Percentiles rank a stretch among this genome's conserved stretches.
These are phyloP conservation scores for Collybia mongolica DNA, from an alignment of 768 basidiomycete genomes.

Conservation along the genomic window DNA sequence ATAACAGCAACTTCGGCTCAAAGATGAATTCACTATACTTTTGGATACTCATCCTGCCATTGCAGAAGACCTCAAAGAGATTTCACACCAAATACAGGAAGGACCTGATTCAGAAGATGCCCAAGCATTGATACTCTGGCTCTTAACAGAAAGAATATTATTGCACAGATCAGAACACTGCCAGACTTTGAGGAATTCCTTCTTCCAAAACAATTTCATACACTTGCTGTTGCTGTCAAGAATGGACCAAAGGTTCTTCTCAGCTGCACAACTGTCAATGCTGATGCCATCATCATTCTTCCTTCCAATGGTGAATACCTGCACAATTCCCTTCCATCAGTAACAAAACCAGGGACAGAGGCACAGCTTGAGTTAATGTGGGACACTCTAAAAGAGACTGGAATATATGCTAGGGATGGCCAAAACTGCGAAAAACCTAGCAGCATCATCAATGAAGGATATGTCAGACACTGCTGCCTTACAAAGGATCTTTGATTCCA, in stretches of 20 bases:
- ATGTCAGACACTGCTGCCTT: no score
- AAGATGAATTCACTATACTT: neutral
- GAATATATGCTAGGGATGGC: no score
- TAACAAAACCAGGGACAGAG: neutral
- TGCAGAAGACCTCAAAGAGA: neutral
- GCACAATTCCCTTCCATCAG: neutral
- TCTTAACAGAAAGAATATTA: neutral
- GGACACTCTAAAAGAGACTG: no score
- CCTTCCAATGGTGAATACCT: neutral
- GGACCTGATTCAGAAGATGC: neutral
- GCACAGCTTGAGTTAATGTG: neutral
- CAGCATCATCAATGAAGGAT: no score
- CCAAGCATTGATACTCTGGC: neutral
- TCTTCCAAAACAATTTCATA: neutral
- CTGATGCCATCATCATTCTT: neutral
- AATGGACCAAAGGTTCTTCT: slow-evolving; percentile 1
- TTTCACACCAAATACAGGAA: neutral
- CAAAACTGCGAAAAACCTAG: no score
- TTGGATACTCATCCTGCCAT: neutral
- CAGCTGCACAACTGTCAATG: neutral
- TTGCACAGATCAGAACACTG: neutral
- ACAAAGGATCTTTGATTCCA: neutral
- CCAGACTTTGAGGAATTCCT: neutral
- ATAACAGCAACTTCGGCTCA: slow-evolving; percentile 1
- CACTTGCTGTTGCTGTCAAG: neutral